A percentile compares a stretch with the other conserved stretches of the same genome.
Evolutionary conservation across 306 rosid species (phyloP).

Genomic region (Lotus japonicus): DNA sequence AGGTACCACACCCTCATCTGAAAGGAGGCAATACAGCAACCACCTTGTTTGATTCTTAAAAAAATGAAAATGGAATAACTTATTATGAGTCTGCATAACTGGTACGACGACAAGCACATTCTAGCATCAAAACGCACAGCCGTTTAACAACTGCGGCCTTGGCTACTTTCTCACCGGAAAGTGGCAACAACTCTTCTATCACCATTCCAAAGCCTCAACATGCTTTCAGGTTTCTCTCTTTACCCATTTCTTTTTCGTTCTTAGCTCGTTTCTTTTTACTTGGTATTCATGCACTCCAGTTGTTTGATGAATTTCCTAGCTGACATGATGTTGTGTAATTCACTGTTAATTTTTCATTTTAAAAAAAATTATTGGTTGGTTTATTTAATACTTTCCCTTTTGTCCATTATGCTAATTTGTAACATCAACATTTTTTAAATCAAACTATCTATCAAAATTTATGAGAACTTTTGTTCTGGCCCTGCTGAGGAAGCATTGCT

Average conservation of each 20-base stretch:
- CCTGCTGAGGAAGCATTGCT: not conserved
- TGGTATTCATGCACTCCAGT: not conserved
- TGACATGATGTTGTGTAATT: not conserved
- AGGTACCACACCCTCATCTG: no score
- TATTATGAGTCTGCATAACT: no score
- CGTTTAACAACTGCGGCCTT: not conserved
- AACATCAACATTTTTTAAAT: not conserved
- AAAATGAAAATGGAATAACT: no score
- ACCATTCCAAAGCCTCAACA: conserved; percentile 8
- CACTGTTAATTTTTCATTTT: not conserved
- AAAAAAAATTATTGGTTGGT: no score
- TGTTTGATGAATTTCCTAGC: conserved; percentile 1
- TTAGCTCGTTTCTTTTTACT: not conserved
- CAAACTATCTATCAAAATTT: not conserved
- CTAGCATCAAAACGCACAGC: not conserved
- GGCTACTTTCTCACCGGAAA: not conserved
- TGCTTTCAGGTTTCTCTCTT: conserved; percentile 29
- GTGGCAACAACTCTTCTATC: no score
- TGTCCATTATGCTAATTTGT: not conserved
- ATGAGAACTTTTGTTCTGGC: not conserved
- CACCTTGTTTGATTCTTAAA: no score
- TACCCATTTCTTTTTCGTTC: not conserved
- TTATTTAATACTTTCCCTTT: not conserved
- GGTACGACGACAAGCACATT: no score
- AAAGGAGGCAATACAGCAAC: no score